Percentiles rank a stretch among this genome's conserved stretches.
These are phyloP conservation scores for Pestalotiopsis sp. DNA, from an alignment of 2,329 filamentous ascomycete genomes.

Conservation along the genomic window DNA sequence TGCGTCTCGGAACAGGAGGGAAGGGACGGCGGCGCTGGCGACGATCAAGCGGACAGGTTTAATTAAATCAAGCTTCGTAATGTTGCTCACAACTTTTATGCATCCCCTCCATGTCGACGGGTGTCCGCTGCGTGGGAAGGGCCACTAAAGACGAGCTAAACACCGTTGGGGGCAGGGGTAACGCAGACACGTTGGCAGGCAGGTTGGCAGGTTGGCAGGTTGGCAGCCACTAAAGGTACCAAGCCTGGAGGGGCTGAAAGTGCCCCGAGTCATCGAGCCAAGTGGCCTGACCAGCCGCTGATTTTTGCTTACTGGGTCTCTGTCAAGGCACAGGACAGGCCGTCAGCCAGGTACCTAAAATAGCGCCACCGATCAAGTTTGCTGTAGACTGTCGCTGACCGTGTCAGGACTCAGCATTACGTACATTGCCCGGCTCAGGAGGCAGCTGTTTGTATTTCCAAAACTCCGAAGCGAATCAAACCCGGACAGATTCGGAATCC, in stretches of 20 bases:
- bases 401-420: neutral
- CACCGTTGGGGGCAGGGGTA: neutral
- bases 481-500: neutral
- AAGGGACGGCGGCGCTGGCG: neutral
- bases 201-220: no score
- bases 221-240: neutral
- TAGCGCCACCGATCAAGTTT: no score
- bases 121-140: slow-evolving; percentile 7
- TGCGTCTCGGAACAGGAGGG: neutral
- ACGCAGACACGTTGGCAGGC: neutral
- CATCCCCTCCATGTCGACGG: neutral
- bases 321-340: neutral
- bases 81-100: slow-evolving; percentile 4
- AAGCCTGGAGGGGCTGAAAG: neutral
- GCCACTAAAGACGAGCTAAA: no score
- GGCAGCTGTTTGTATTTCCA: neutral
- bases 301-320: neutral
- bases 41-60: neutral
- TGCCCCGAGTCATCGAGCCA: neutral
- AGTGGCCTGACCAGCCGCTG: neutral
- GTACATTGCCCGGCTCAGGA: neutral
- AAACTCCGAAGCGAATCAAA: neutral
- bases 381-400: neutral
- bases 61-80: slow-evolving; percentile 1
- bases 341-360: neutral